Conservation (phyloP, 345 rosid genomes). For the Gossypium anomalum region DNA sequence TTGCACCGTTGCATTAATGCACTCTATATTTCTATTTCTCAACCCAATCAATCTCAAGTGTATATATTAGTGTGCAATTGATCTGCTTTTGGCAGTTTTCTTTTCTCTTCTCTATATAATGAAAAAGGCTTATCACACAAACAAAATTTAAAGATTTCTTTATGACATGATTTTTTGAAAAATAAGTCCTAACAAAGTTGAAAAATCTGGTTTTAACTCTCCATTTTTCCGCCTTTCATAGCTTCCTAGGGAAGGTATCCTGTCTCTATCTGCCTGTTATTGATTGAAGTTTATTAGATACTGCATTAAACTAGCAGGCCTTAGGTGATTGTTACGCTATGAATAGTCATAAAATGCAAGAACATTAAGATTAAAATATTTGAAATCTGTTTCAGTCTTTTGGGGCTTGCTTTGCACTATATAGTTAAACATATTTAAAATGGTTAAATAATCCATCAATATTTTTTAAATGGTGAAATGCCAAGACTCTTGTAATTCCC, state of each 20-base stretch:
- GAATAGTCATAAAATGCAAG: no score
- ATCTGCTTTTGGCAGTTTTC: not conserved
- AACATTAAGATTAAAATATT: no score
- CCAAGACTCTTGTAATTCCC: no score
- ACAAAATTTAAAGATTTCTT: not conserved
- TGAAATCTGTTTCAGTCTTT: no score
- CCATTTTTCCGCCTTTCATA: not conserved
- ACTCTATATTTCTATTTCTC: conserved; percentile 22
- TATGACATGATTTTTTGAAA: not conserved
- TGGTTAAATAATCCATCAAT: no score
- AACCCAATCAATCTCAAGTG: conserved; percentile 14
- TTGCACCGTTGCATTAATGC: conserved; percentile 30
- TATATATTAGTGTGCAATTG: conserved; percentile 3
- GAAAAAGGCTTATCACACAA: conserved; percentile 6
- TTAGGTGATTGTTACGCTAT: not conserved
- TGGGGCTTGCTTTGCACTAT: no score
- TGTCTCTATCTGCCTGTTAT: not conserved
- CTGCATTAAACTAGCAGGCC: not conserved
- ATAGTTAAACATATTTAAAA: no score
- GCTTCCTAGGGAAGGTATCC: not conserved
- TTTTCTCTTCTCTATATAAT: conserved; percentile 6
- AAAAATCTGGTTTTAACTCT: not conserved
- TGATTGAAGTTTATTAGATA: not conserved
- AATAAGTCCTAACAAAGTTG: not conserved
- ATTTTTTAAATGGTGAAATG: no score